Conservation (phyloP, 2,329 filamentous ascomycete species). For the Claviceps capensis region DNA sequence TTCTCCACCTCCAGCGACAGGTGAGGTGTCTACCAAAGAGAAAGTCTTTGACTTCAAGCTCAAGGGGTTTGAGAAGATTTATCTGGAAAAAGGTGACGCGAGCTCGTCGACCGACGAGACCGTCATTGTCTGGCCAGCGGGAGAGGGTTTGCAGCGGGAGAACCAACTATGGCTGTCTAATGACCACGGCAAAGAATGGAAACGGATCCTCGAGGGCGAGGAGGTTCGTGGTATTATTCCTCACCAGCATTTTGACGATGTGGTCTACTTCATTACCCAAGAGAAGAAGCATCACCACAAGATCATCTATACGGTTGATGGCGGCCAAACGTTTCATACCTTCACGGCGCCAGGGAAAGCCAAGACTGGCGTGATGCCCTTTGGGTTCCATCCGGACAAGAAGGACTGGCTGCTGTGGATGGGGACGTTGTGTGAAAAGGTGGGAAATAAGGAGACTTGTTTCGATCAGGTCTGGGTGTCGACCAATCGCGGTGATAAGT, state of each 20-base stretch:
- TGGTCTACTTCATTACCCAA: constrained; percentile 70
- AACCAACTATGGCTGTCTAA: constrained; percentile 58
- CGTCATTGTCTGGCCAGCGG: constrained; percentile 40
- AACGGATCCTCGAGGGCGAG: constrained; percentile 52
- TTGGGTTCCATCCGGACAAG: constrained; percentile 72
- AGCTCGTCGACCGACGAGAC: constrained; percentile 59
- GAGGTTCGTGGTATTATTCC: constrained; percentile 58
- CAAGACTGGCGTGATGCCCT: constrained; percentile 25
- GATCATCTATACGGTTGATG: constrained; percentile 71
- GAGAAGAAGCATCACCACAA: constrained; percentile 26
- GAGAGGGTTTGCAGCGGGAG: constrained; percentile 25
- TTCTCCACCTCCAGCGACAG: constrained; percentile 40
- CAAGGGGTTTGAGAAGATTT: constrained; percentile 43
- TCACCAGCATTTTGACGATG: constrained; percentile 70
- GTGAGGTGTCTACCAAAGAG: constrained; percentile 49
- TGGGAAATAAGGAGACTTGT: constrained; percentile 41
- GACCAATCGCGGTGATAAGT: constrained; percentile 65
- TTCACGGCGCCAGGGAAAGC: constrained; percentile 56
- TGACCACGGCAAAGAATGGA: constrained; percentile 84
- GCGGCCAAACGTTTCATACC: constrained; percentile 56
- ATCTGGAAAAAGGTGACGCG: constrained; percentile 63
- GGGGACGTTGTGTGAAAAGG: constrained; percentile 53
- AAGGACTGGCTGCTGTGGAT: constrained; percentile 91
- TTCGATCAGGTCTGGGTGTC: constrained; percentile 64
- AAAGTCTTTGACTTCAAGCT: constrained; percentile 48